phyloP scores from a whole-genome alignment of 306 rosid species.

The Trifolium subterraneum region DNA sequence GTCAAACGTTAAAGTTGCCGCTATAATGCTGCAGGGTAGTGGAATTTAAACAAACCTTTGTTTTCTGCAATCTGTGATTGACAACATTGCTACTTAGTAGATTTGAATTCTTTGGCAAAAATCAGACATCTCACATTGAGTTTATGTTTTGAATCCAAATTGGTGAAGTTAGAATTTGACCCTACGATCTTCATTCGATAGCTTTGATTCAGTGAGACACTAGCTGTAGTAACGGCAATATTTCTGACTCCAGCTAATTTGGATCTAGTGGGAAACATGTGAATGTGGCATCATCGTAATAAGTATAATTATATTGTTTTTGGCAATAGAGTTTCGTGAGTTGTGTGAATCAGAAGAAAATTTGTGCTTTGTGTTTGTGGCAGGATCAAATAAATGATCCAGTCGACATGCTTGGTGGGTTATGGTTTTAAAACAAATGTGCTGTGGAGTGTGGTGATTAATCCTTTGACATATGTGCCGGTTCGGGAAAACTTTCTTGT shows the following conservation, averaged over 20 bases:
- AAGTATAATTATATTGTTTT: no score
- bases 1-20: neutral
- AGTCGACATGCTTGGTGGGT: conserved; percentile 26
- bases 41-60: neutral
- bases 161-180: neutral
- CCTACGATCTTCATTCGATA: neutral
- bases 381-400: conserved; percentile 33
- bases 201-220: neutral
- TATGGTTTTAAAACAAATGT: neutral
- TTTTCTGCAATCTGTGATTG: neutral
- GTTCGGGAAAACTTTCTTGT: neutral
- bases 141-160: conserved; percentile 4
- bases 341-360: neutral
- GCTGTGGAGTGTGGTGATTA: neutral
- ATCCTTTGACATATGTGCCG: conserved; percentile 16
- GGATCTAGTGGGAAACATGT: conserved; percentile 10
- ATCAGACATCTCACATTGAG: neutral
- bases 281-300: no score
- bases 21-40: neutral
- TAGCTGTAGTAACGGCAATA: neutral
- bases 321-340: neutral
- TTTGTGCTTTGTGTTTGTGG: neutral
- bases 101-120: neutral
- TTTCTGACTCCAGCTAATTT: neutral
- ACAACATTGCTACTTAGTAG: neutral